phyloP scores from a whole-genome alignment of 1,284 basidiomycete species.

The Ceratobasidium theobromae region DNA sequence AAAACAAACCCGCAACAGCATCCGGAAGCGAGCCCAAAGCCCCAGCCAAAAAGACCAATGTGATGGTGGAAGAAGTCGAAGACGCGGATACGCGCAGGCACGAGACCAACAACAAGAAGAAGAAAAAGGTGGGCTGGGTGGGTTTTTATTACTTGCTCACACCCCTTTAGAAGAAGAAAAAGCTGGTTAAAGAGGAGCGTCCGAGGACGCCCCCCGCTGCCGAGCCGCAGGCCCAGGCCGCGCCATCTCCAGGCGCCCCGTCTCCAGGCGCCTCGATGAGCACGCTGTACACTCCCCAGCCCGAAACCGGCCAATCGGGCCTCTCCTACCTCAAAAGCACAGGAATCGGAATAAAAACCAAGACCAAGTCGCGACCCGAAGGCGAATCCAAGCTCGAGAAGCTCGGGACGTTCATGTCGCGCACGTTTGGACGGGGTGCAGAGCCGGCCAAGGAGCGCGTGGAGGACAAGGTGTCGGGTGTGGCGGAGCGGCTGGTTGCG shows the following conservation, averaged over 20 bases:
- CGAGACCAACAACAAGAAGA: conserved; percentile 10
- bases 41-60: conserved; percentile 26
- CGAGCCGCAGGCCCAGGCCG: neutral
- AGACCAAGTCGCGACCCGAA: conserved; percentile 29
- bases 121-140: conserved; percentile 25
- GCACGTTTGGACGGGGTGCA: conserved; percentile 12
- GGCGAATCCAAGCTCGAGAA: conserved; percentile 11
- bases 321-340: conserved; percentile 31
- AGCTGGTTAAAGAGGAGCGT: conserved; percentile 34
- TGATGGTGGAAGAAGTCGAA: conserved; percentile 18
- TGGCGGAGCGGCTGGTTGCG: conserved; percentile 23
- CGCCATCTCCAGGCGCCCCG: neutral
- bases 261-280: conserved; percentile 12
- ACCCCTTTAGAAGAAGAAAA: conserved; percentile 26
- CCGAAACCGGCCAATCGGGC: conserved; percentile 29
- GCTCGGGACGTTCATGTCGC: conserved; percentile 18
- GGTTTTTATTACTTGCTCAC: neutral
- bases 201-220: no score
- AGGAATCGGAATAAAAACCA: conserved; percentile 22
- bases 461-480: neutral
- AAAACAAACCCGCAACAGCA: neutral
- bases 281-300: conserved; percentile 31
- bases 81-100: conserved; percentile 7
- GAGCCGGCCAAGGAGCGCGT: conserved; percentile 4
- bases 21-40: conserved; percentile 5